These are phyloP conservation scores for Astrothelium subdiscretum DNA, from an alignment of 495 filamentous ascomycete species.

Conservation along the genomic window DNA sequence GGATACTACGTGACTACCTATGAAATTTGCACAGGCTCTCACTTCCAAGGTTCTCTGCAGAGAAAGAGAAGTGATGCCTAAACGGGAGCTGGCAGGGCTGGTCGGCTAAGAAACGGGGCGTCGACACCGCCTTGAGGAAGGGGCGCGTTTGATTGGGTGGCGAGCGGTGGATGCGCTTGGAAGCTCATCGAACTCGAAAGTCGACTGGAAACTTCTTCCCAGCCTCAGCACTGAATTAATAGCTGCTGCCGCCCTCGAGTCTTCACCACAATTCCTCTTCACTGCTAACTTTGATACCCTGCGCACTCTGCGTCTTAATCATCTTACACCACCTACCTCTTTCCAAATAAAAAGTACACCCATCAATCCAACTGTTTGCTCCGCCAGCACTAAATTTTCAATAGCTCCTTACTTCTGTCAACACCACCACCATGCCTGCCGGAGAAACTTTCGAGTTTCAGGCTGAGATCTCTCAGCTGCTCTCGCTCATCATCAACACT, in stretches of 20 bases:
- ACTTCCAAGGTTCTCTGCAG: no score
- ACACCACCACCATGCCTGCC: conserved; percentile 54
- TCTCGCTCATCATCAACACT: conserved; percentile 98
- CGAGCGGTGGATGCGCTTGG: not conserved
- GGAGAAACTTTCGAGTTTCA: conserved; percentile 96
- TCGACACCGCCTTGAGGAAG: not conserved
- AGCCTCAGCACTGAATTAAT: conserved; percentile 2
- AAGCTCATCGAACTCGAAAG: not conserved
- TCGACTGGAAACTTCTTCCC: not conserved
- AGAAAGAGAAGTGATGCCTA: not conserved
- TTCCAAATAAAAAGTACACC: not conserved
- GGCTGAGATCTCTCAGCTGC: conserved; percentile 99
- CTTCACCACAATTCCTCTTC: not conserved
- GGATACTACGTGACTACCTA: no score
- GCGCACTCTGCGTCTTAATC: not conserved
- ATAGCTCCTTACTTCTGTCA: not conserved
- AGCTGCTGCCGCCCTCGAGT: not conserved
- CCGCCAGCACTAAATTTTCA: not conserved
- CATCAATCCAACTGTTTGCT: not conserved
- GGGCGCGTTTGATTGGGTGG: not conserved
- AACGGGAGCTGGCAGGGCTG: not conserved
- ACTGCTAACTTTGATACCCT: not conserved
- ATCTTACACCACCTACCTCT: not conserved
- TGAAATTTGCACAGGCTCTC: no score
- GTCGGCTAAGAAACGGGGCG: not conserved